Evolutionary conservation across 1,284 basidiomycete genomes (phyloP), one percentile per base, ranked within the genome.

Genomic region (Sanguinoderma infundibulare): DNA sequence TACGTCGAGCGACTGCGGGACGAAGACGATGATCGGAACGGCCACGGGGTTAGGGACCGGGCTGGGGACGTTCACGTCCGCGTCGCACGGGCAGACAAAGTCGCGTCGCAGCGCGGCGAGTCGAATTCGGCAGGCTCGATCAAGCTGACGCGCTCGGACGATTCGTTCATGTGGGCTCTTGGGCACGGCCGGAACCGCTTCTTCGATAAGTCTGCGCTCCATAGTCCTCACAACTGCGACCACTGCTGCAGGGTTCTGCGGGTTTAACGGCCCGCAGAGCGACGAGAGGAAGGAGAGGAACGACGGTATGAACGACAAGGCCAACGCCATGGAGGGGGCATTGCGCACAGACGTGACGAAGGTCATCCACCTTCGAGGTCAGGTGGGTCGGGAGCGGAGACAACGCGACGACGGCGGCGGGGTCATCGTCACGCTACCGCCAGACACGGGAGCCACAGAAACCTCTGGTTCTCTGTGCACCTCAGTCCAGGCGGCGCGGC

Each of bases 111-210:
- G 40, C 73, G 74, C 53, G 68, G 60, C 17, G 73, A 75, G 60
- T 73, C 74, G 4, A 71, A 74, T 50, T 75, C 75, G 22, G 55
- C 70, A 5, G 71, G 73, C 4, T 81, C 81, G 5, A 76, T 78
- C 3, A 78, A 80, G 55, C 73, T 72, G 55, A 67, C 75, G 0
- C 75, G 78, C 7, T 66, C 61, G 61, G 69, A 68, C 35, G 68
- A 71, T 51, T 71, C 69, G 32, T 68, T 68, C 61, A 66, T 68
- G 67, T 68, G 67, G 67, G 58, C 60, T 5, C 68, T 60, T 32
- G 73, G 75, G 0, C 86, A 88, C 70, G 81, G 82, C n/a, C 78
- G 86, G 36, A 81, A 78, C 51, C 85, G 83, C 49, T 89, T 87
- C 2, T 82, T 84, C 79, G 77, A 84, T n/a, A 84, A 83, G 68